Evolutionary conservation across 1,284 basidiomycete genomes (phyloP).

Genomic region (Irpex rosettiformis): DNA sequence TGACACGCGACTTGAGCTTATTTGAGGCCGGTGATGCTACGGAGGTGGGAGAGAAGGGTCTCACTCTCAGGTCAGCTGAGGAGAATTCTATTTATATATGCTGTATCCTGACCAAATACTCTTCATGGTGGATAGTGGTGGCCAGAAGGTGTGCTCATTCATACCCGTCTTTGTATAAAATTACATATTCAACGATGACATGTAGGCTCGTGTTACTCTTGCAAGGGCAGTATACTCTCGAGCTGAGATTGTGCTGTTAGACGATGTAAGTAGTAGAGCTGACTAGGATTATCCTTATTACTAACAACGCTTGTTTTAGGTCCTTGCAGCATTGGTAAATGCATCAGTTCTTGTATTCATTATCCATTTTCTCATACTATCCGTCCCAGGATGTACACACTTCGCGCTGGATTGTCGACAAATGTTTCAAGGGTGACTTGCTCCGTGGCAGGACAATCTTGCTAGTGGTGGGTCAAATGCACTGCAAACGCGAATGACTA

Average conservation of each 20-base stretch:
- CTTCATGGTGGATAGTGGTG: slow-evolving; percentile 42
- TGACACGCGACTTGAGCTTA: slow-evolving; percentile 58
- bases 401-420: slow-evolving; percentile 72
- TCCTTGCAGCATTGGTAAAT: slow-evolving; percentile 44
- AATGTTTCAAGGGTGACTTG: slow-evolving; percentile 70
- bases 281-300: not conserved
- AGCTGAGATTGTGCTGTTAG: slow-evolving; percentile 54
- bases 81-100: not conserved
- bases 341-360: not conserved
- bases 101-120: not conserved
- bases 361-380: not conserved
- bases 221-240: slow-evolving; percentile 63
- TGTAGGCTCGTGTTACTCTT: slow-evolving; percentile 59
- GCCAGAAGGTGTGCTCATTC: slow-evolving; percentile 54
- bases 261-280: slow-evolving; percentile 39
- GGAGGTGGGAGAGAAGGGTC: slow-evolving; percentile 65
- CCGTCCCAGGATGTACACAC: slow-evolving; percentile 53
- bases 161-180: no score
- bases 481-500: not conserved
- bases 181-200: not conserved
- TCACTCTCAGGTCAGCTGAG: slow-evolving; percentile 43
- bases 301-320: slow-evolving; percentile 16
- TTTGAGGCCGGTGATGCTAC: slow-evolving; percentile 74
- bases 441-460: slow-evolving; percentile 67
- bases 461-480: slow-evolving; percentile 52